phyloP scores from a whole-genome alignment of 768 basidiomycete genomes.

The Baorangia bicolor region DNA sequence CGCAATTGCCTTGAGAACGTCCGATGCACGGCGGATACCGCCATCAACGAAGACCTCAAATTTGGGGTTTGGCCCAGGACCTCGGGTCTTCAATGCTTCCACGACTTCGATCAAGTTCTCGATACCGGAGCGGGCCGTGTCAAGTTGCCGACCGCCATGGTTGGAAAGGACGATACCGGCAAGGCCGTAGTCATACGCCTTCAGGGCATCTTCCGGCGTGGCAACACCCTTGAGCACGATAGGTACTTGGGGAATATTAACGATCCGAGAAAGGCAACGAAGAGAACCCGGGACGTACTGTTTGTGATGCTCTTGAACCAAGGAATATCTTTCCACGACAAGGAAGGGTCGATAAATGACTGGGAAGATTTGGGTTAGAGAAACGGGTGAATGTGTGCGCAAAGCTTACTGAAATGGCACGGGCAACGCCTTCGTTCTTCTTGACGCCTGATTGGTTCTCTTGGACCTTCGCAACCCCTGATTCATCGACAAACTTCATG shows the following conservation, averaged over 20 bases:
- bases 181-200: constrained; percentile 71
- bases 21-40: constrained; percentile 84
- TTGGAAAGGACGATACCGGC: constrained; percentile 78
- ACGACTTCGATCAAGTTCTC: constrained; percentile 84
- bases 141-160: constrained; percentile 73
- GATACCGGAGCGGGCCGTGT: constrained; percentile 79
- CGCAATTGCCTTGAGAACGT: constrained; percentile 81
- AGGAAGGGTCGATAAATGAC: constrained; percentile 89
- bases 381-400: constrained; percentile 29
- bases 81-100: constrained; percentile 59
- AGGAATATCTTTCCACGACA: constrained; percentile 64
- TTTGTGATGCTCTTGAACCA: constrained; percentile 77
- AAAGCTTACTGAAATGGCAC: constrained; percentile 76
- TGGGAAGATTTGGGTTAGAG: constrained; percentile 32
- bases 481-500: constrained; percentile 84
- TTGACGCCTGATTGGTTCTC: constrained; percentile 25
- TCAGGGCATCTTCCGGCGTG: constrained; percentile 81
- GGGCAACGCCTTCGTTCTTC: constrained; percentile 74
- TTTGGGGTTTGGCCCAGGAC: constrained; percentile 70
- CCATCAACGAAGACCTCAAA: constrained; percentile 93
- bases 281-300: constrained; percentile 38
- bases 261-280: background rate
- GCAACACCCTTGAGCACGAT: constrained; percentile 81
- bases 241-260: constrained; percentile 54
- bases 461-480: constrained; percentile 26